Percentiles rank a stretch among this genome's conserved stretches.
phyloP scores from a whole-genome alignment of 345 rosid genomes.

The Salix caprea region DNA sequence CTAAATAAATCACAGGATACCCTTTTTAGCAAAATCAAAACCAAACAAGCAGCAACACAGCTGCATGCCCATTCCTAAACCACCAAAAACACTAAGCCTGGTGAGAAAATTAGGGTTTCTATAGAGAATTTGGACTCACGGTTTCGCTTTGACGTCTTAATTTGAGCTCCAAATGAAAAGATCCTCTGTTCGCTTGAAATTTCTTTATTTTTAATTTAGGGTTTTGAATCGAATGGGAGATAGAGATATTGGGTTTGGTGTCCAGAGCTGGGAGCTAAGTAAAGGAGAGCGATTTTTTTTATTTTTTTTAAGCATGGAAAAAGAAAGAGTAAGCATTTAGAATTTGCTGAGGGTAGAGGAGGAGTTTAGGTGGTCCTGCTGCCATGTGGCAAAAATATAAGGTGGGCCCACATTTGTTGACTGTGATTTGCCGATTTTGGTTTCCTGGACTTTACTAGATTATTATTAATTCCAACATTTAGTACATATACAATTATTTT shows the following conservation, averaged over 20 bases:
- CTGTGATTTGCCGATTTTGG: background rate
- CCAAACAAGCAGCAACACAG: slow-evolving; percentile 13
- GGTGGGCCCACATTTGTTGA: background rate
- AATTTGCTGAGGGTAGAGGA: background rate
- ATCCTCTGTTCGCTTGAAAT: background rate
- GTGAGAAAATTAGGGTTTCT: slow-evolving; percentile 40
- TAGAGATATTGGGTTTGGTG: background rate
- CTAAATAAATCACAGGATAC: background rate
- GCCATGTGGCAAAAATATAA: background rate
- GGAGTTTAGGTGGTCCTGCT: background rate
- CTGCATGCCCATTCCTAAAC: slow-evolving; percentile 9
- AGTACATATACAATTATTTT: too few relatives aligned
- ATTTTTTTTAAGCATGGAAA: background rate
- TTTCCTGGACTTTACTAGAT: background rate
- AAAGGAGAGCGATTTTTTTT: background rate
- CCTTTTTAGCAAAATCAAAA: background rate
- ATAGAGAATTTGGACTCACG: slow-evolving; percentile 33
- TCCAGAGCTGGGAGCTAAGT: background rate
- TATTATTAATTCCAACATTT: too few relatives aligned
- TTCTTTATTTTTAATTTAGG: background rate
- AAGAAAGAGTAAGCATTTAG: background rate
- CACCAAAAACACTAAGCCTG: background rate
- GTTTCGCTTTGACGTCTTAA: slow-evolving; percentile 19
- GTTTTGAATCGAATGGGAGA: background rate
- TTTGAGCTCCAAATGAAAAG: slow-evolving; percentile 24